Percentiles rank a stretch among this genome's conserved stretches.
These are phyloP conservation scores for Linnemannia zychae DNA, from an alignment of 192 early-diverging fungal genomes.

Conservation along the genomic window DNA sequence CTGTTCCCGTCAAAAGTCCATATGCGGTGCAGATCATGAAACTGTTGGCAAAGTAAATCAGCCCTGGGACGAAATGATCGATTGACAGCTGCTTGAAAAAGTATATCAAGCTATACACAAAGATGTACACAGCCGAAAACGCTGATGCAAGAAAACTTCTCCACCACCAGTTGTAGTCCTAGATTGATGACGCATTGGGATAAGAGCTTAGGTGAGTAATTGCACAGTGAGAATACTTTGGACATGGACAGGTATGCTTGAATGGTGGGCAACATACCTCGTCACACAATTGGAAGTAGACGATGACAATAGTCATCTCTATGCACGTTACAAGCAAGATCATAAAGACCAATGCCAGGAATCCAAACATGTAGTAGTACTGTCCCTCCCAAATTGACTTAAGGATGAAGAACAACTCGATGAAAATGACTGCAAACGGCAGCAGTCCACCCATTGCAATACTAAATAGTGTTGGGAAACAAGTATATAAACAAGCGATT, in stretches of 20 bases:
- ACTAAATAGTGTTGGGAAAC: conserved; percentile 22
- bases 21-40: conserved; percentile 74
- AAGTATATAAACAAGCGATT: too few relatives aligned
- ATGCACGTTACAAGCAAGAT: conserved; percentile 68
- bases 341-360: conserved; percentile 69
- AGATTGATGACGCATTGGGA: conserved; percentile 54
- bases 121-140: conserved; percentile 81
- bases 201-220: conserved; percentile 41
- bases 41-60: conserved; percentile 81
- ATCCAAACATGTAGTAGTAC: conserved; percentile 76
- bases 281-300: conserved; percentile 76
- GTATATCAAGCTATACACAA: conserved; percentile 81
- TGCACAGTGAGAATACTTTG: background rate
- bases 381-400: conserved; percentile 79
- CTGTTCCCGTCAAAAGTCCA: conserved; percentile 76
- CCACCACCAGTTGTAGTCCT: conserved; percentile 94
- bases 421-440: conserved; percentile 78
- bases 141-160: conserved; percentile 82
- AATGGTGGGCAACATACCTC: conserved; percentile 49
- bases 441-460: conserved; percentile 60
- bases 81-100: conserved; percentile 74
- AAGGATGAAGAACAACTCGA: conserved; percentile 80
- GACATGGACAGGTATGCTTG: background rate
- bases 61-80: conserved; percentile 69
- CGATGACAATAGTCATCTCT: conserved; percentile 76